Base-by-base conservation (phyloP, 2,329 filamentous ascomycete species). In the Fusarium drepaniforme region DNA sequence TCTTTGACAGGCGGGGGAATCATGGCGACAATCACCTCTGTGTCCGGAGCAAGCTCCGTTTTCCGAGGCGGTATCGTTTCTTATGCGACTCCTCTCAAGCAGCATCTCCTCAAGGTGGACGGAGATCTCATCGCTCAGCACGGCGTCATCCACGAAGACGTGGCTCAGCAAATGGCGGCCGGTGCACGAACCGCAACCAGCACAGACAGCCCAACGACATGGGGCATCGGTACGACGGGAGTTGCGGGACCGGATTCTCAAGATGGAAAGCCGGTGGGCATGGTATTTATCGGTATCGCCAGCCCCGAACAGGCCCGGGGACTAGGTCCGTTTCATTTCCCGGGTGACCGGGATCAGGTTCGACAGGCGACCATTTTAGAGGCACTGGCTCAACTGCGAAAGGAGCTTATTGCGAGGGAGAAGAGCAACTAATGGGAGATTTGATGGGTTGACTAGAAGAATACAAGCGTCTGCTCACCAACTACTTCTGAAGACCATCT, bases 61-160 rank as follows among this genome's bases (percentile, higher is more conserved):
- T 81, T 82, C 64, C 81, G 81, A 56, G 81, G 81, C 44, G 81
- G 82, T 2, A 75, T 83, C 16, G 81, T 83, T 46, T 79, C 81
- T 2, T 83, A 82, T 58, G 79, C 79, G 0, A 82, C 80, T 0
- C 69, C 67, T 2, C 71, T 83, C 16, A 83, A 83, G 64, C 67
- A 75, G 4, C 44, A 65, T 4, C 74, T 83, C 11, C 76, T 83
- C 8, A 74, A 72, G 1, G 75, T 77, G 1, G 59, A 76, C 8
- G 51, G 42, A n/a, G 59, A 37, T 3, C 64, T 75, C 8, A 71
- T 77, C 15, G 35, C 56, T 3, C 56, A 65, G 13, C 56, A 72
- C 5, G 76, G 72, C 0, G 66, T 71, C 18, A 70, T 78, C 8
- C 64, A 72, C 13, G 60, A 28, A 16, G 69, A 78, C n/a, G 75